Evolutionary conservation across 257 asterid genomes (phyloP).

Genomic region (Ligustrum vulgare): DNA sequence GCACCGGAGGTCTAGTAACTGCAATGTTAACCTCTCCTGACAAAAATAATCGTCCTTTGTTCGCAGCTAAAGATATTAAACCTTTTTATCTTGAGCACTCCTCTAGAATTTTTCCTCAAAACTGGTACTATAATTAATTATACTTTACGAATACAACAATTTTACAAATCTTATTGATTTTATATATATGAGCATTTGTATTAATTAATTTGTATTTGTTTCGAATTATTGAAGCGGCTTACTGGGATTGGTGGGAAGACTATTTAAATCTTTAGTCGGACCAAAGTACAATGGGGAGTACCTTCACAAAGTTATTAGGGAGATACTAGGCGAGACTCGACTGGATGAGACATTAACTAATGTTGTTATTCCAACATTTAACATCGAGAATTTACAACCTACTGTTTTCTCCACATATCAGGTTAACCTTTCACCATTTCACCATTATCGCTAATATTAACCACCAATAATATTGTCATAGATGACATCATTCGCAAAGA

Average conservation of each 20-base stretch:
- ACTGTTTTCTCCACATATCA: slow-evolving; percentile 46
- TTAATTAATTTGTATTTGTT: no score
- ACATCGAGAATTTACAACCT: slow-evolving; percentile 49
- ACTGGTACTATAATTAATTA: slow-evolving; percentile 11
- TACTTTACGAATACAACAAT: no score
- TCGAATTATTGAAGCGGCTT: slow-evolving; percentile 33
- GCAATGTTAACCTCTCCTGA: slow-evolving; percentile 62
- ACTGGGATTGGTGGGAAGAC: slow-evolving; percentile 16
- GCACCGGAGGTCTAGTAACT: slow-evolving; percentile 65
- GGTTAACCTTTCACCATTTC: slow-evolving; percentile 34
- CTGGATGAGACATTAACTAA: slow-evolving; percentile 43
- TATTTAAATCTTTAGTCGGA: slow-evolving; percentile 21
- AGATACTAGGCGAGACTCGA: slow-evolving; percentile 35
- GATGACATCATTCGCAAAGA: no score
- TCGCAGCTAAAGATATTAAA: slow-evolving; percentile 53
- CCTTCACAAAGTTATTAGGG: no score
- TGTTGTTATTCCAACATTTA: slow-evolving; percentile 55
- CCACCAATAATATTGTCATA: no score
- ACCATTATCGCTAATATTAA: no score
- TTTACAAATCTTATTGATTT: background rate
- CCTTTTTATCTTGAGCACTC: slow-evolving; percentile 42
- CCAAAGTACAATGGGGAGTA: slow-evolving; percentile 48
- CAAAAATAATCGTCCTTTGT: no score
- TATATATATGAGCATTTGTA: background rate
- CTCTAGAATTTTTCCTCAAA: slow-evolving; percentile 45